These are phyloP conservation scores for Lactifluus piperatus DNA, from an alignment of 768 basidiomycete species.

Conservation along the genomic window DNA sequence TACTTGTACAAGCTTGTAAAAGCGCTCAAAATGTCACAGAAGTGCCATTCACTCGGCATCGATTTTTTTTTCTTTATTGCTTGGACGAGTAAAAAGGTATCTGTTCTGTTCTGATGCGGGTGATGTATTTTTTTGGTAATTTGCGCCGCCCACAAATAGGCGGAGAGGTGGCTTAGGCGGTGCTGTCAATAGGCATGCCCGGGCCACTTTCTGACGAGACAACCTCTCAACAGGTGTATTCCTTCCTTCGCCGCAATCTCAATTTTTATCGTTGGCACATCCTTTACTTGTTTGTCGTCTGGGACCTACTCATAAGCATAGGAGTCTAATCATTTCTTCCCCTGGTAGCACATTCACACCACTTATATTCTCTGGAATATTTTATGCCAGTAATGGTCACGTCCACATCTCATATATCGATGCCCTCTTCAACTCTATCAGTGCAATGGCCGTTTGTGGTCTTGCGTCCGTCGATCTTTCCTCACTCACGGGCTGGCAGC, in stretches of 20 bases:
- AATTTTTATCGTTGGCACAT: conserved; percentile 45
- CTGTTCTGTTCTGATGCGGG: too few relatives aligned
- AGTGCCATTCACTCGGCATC: too few relatives aligned
- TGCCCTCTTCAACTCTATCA: conserved; percentile 67
- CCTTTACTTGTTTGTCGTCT: conserved; percentile 32
- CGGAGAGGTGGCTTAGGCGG: not conserved
- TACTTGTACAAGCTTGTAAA: too few relatives aligned
- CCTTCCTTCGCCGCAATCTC: conserved; percentile 23
- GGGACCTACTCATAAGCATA: not conserved
- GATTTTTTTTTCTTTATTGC: too few relatives aligned
- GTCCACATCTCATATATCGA: conserved; percentile 69
- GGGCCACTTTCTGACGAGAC: not conserved
- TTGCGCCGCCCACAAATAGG: too few relatives aligned
- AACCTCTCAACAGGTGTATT: not conserved
- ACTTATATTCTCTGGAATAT: conserved; percentile 66
- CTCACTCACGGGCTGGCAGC: conserved; percentile 59
- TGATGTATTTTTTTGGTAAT: too few relatives aligned
- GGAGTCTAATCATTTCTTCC: conserved; percentile 1
- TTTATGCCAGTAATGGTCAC: conserved; percentile 76
- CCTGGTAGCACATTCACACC: conserved; percentile 61
- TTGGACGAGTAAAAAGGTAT: too few relatives aligned
- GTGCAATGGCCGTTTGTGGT: conserved; percentile 75
- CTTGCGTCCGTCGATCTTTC: conserved; percentile 62
- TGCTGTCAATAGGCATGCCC: not conserved
- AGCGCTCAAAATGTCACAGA: too few relatives aligned